Base-by-base conservation (phyloP, 164 flowering plant genomes). In the Magnolia sinica region DNA sequence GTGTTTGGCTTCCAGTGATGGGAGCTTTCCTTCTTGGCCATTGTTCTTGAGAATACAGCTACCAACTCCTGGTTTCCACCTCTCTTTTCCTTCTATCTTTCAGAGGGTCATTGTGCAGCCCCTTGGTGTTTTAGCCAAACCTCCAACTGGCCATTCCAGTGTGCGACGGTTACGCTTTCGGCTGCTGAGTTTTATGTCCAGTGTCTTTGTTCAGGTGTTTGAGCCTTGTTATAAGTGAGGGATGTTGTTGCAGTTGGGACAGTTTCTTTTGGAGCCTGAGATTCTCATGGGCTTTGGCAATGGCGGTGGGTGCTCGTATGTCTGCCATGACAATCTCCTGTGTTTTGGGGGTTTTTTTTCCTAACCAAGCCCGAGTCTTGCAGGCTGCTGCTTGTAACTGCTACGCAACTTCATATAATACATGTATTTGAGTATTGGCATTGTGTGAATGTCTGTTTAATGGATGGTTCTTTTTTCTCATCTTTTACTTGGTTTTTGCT, bases 191-290 rank as follows among this genome's bases (percentile, higher is more conserved):
- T 74, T 74, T 70, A 70, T 76, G 76, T 59, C 65, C 55, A 24
- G 23, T 24, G 18, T 65, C 2, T 45, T 23, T 20, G 50, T 14
- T 59, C 8, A 27, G 31, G 58, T 50, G 71, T 11, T 65, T 29
- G 69, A 23, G 19, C 61, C 23, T 75, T 1, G 61, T 50, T 49
- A 6, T 68, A 1, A 61, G 29, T 20, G 31, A 37, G n/a, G 49
- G 70, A 55, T 64, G 49, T 74, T 19, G 76, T 74, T 74, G 74
- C 81, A 63, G 64, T 75, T 49, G 77, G 77, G 61, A 10, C 77
- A 74, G 81, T 74, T 74, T 73, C 77, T 68, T 68, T 81, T 77
- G 81, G 70, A 64, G 70, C 79, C 71, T 74, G 70, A 66, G 77
- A 58, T 68, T 69, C 61, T 55, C 22, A 16, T 73, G 77, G 71